Percentiles rank a stretch among this genome's conserved stretches.
These are phyloP conservation scores for Diplosphaera chodatii DNA, from an alignment of 139 green algal genomes.

Conservation along the genomic window DNA sequence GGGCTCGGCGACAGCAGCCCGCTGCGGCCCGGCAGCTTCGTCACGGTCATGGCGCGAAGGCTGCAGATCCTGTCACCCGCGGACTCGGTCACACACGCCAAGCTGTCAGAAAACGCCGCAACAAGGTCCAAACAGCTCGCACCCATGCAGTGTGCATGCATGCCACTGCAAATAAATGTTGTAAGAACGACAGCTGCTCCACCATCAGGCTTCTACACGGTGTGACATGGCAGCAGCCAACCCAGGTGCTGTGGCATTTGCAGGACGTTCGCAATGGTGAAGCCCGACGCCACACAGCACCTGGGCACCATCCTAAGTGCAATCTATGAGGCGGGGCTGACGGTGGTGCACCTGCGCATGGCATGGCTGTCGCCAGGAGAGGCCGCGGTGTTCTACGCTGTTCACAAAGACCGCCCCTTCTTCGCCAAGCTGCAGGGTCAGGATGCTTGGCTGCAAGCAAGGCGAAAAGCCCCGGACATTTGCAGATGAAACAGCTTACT, in stretches of 20 bases:
- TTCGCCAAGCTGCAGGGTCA: slow-evolving; percentile 25
- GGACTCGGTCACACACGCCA: slow-evolving; percentile 58
- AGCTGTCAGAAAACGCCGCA: background rate
- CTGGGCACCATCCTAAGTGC: slow-evolving; percentile 69
- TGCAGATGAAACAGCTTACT: no score
- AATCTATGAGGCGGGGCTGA: slow-evolving; percentile 34
- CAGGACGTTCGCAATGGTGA: slow-evolving; percentile 75
- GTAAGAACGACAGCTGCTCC: no score
- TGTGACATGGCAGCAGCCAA: background rate
- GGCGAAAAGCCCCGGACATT: no score
- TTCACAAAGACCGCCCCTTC: slow-evolving; percentile 61
- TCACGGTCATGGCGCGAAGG: slow-evolving; percentile 66
- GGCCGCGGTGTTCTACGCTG: slow-evolving; percentile 64
- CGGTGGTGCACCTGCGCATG: slow-evolving; percentile 37
- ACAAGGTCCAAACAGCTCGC: background rate
- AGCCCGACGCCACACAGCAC: slow-evolving; percentile 64
- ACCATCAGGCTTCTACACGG: no score
- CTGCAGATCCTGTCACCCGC: slow-evolving; percentile 71
- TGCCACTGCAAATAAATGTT: background rate
- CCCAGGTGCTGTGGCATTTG: no score
- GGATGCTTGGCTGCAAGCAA: no score
- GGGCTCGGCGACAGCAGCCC: slow-evolving; percentile 40
- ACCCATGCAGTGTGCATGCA: background rate
- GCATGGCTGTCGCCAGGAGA: slow-evolving; percentile 41
- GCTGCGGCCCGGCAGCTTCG: slow-evolving; percentile 51